phyloP scores from a whole-genome alignment of 139 green algal genomes.

The Micractinium conductrix region DNA sequence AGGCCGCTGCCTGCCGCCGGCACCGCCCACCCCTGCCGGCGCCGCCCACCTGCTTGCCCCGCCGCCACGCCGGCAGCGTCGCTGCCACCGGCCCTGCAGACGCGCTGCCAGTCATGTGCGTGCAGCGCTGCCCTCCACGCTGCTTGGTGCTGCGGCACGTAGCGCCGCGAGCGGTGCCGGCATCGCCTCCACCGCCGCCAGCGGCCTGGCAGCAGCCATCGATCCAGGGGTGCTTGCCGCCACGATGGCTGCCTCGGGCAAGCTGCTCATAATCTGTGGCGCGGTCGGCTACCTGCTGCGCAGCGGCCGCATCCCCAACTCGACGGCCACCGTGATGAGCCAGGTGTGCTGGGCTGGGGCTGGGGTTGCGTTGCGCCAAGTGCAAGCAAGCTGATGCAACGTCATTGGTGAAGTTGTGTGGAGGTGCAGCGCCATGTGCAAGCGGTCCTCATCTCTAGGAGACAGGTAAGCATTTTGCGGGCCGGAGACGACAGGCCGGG shows the following conservation, averaged over 20 bases:
- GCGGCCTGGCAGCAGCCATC: background rate
- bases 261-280: slow-evolving; percentile 62
- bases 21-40: no score
- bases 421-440: no score
- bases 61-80: no score
- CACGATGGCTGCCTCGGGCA: slow-evolving; percentile 45
- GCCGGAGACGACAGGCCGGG: no score
- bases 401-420: no score
- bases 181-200: no score
- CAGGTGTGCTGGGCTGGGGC: slow-evolving; percentile 42
- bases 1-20: background rate
- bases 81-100: no score
- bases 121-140: background rate
- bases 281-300: slow-evolving; percentile 53
- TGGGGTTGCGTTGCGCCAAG: background rate
- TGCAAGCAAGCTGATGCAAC: background rate
- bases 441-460: no score
- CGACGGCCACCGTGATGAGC: slow-evolving; percentile 64
- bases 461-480: no score
- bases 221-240: slow-evolving; percentile 48
- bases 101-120: no score
- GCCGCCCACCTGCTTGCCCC: no score
- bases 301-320: slow-evolving; percentile 44
- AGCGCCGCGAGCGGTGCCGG: background rate
- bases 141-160: slow-evolving; percentile 1